phyloP scores from a whole-genome alignment of 805 yeast genomes.

The Henningerozyma blattae region DNA sequence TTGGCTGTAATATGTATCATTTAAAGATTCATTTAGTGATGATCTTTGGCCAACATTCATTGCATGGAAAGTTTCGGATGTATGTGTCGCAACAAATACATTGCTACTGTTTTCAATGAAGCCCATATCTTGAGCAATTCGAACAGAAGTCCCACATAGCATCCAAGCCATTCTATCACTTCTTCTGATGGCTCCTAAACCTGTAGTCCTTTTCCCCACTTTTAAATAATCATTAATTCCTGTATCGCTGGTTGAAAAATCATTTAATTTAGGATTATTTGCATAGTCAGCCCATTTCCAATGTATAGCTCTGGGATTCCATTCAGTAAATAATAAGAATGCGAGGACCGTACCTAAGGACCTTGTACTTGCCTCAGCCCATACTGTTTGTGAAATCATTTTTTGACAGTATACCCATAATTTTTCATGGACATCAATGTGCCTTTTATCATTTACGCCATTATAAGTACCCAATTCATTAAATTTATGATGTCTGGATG shows the following conservation, averaged over 20 bases:
- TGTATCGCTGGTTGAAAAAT: conserved; percentile 7
- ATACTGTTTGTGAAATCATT: conserved; percentile 71
- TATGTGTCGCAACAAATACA: conserved; percentile 72
- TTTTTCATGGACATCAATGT: conserved; percentile 61
- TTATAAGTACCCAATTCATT: conserved; percentile 26
- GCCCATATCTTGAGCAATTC: conserved; percentile 80
- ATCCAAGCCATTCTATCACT: conserved; percentile 90
- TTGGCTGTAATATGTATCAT: conserved; percentile 34
- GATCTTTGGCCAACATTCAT: conserved; percentile 71
- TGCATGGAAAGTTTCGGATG: conserved; percentile 73
- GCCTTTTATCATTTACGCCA: conserved; percentile 24
- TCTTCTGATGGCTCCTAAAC: conserved; percentile 74
- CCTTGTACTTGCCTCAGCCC: conserved; percentile 89
- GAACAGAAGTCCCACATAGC: conserved; percentile 77
- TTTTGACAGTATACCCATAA: conserved; percentile 79
- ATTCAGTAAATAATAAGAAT: conserved; percentile 75
- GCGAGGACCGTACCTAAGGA: conserved; percentile 82
- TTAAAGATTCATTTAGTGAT: conserved; percentile 60
- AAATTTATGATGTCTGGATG: conserved; percentile 64
- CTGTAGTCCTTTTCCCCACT: conserved; percentile 43
- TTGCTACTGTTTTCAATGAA: conserved; percentile 62
- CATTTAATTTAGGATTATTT: conserved; percentile 33
- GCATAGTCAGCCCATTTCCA: conserved; percentile 83
- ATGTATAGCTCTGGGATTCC: conserved; percentile 94
- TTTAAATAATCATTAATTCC: conserved; percentile 4